Percentiles rank a stretch among this genome's conserved stretches.
Evolutionary conservation across 2,329 filamentous ascomycete species (phyloP).

Genomic region (Zymoseptoria pseudotritici): DNA sequence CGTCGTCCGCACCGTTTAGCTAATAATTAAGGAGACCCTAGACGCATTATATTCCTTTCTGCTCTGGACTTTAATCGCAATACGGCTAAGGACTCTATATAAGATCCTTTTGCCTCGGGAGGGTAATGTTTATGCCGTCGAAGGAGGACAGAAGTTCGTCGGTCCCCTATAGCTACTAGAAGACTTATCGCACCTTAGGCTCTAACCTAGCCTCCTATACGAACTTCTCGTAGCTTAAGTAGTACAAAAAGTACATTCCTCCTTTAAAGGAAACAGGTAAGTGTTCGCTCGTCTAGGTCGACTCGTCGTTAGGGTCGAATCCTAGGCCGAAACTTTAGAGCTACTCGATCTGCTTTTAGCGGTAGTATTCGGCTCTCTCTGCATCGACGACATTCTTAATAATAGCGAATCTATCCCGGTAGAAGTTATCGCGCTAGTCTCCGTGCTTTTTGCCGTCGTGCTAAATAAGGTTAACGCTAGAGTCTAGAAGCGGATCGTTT

Average conservation of each 20-base stretch:
- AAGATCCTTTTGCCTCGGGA: slow-evolving; percentile 36
- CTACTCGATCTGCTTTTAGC: slow-evolving; percentile 27
- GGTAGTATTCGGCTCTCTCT: slow-evolving; percentile 25
- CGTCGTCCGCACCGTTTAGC: slow-evolving; percentile 41
- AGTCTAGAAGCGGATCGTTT: slow-evolving; percentile 11
- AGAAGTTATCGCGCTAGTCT: slow-evolving; percentile 29
- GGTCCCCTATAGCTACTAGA: slow-evolving; percentile 37
- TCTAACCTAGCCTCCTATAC: slow-evolving; percentile 39
- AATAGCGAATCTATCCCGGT: slow-evolving; percentile 25
- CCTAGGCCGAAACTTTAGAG: slow-evolving; percentile 24
- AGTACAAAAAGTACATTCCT: slow-evolving; percentile 39
- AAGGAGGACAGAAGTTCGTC: slow-evolving; percentile 27
- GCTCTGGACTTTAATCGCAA: slow-evolving; percentile 36
- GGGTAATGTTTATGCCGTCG: slow-evolving; percentile 36
- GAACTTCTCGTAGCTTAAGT: slow-evolving; percentile 37
- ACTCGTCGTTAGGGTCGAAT: slow-evolving; percentile 26
- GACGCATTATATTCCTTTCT: slow-evolving; percentile 36
- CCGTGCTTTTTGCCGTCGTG: slow-evolving; percentile 16
- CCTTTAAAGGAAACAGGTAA: slow-evolving; percentile 39
- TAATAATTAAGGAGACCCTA: slow-evolving; percentile 41
- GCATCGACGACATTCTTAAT: slow-evolving; percentile 22
- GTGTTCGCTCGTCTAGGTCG: slow-evolving; percentile 39
- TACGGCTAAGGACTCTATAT: slow-evolving; percentile 40
- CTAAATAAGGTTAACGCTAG: slow-evolving; percentile 15
- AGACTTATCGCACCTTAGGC: slow-evolving; percentile 35